These are phyloP conservation scores for Leptographium wingfieldii DNA, from an alignment of 2,329 filamentous ascomycete genomes.

Conservation along the genomic window DNA sequence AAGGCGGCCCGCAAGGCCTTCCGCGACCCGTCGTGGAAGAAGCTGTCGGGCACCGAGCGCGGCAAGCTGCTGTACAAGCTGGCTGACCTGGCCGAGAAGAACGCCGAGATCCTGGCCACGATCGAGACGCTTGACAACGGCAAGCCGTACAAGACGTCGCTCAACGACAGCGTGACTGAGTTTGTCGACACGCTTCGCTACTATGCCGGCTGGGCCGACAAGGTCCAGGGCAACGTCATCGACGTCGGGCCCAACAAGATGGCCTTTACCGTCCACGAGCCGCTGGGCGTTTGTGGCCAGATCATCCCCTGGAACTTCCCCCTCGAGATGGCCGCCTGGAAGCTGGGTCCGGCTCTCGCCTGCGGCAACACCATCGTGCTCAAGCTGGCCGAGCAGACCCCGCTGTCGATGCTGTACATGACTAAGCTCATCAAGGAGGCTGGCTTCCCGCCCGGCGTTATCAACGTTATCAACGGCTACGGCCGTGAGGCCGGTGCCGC, in stretches of 20 bases:
- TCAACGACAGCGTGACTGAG: constrained; percentile 48
- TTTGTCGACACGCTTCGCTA: constrained; percentile 46
- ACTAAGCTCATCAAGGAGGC: constrained; percentile 56
- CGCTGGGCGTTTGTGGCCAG: constrained; percentile 62
- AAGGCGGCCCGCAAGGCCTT: constrained; percentile 57
- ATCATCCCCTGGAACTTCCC: constrained; percentile 81
- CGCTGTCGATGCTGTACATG: constrained; percentile 48
- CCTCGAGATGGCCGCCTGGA: constrained; percentile 64
- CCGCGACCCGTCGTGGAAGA: constrained; percentile 53
- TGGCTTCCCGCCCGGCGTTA: constrained; percentile 62
- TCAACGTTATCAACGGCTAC: constrained; percentile 60
- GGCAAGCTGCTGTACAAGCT: constrained; percentile 58
- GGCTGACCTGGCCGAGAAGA: constrained; percentile 52
- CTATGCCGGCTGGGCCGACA: constrained; percentile 71
- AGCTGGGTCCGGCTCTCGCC: constrained; percentile 57
- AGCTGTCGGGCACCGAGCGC: constrained; percentile 53
- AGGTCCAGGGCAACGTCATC: constrained; percentile 67
- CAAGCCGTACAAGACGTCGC: constrained; percentile 56
- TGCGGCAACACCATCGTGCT: constrained; percentile 51
- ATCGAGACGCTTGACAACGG: constrained; percentile 71
- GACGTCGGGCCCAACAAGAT: constrained; percentile 57
- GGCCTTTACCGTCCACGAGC: constrained; percentile 65
- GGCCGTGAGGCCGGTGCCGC: constrained; percentile 53
- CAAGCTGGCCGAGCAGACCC: constrained; percentile 54
- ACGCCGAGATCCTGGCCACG: constrained; percentile 37